Conservation (phyloP, 192 early-diverging fungal genomes). For the Umbelopsis vinacea region DNA sequence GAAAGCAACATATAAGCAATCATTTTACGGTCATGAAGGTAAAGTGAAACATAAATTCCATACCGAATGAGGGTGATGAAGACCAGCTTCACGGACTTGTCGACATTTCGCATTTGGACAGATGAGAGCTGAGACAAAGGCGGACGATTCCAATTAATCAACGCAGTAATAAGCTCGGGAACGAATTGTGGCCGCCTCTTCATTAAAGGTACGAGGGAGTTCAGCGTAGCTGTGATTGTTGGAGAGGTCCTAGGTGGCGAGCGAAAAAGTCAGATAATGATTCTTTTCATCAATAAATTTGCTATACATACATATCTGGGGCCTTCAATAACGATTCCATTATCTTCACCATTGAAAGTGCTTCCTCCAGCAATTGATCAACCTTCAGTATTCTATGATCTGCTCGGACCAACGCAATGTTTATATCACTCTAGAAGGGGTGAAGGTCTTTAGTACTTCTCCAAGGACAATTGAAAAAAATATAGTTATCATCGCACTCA, state of each 20-base stretch:
- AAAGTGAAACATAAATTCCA: neutral
- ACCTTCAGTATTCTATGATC: slow-evolving; percentile 42
- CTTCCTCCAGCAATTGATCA: slow-evolving; percentile 31
- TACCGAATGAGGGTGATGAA: slow-evolving; percentile 46
- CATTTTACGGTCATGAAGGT: neutral
- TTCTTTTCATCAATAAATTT: neutral
- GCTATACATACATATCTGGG: neutral
- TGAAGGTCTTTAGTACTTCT: neutral
- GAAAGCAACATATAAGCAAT: too few species aligned
- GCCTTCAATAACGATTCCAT: slow-evolving; percentile 5
- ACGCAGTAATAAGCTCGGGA: slow-evolving; percentile 18
- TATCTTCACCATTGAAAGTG: slow-evolving; percentile 31
- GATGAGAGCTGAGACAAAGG: slow-evolving; percentile 23
- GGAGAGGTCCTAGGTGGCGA: slow-evolving; percentile 26
- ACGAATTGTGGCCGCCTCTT: slow-evolving; percentile 41
- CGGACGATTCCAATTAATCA: slow-evolving; percentile 33
- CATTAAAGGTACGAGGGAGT: slow-evolving; percentile 36
- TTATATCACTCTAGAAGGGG: slow-evolving; percentile 33
- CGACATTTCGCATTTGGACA: slow-evolving; percentile 34
- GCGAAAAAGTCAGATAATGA: neutral
- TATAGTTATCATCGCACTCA: neutral
- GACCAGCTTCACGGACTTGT: slow-evolving; percentile 37
- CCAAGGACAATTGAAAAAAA: neutral
- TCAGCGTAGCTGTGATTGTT: slow-evolving; percentile 44
- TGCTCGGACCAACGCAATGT: slow-evolving; percentile 36